Base-by-base conservation (phyloP, 2,329 filamentous ascomycete species). In the Calonectria pauciramosa region DNA sequence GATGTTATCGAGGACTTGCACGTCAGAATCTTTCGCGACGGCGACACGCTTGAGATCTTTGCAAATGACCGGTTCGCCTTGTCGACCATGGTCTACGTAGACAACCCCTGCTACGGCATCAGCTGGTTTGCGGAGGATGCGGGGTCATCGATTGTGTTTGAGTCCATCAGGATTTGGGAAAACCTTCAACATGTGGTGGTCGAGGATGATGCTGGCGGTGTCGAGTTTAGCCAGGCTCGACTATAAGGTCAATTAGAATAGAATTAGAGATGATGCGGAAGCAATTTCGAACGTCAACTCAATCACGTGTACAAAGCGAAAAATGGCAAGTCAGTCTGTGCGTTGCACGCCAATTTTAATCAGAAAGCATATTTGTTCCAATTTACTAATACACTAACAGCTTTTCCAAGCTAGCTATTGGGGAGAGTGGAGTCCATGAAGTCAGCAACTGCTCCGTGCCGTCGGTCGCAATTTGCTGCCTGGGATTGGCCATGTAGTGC, bases 21-120 rank as follows among this genome's bases (percentile, higher is more conserved):
- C 5, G 3, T 82, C 16, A 71, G 76, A 10, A 78, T 82, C 0
- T 82, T 82, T 18, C 78, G 70, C 5, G 81, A 82, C 2, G 77
- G 78, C 0, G 79, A 81, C n/a, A 68, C 80, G 9, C 64, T 82
- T 0, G 81, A 82, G 20, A 64, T 82, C 0, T 82, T 82, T 49
- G 81, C 74, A 1, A 82, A 82, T 8, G 80, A 82, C 16, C 71
- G 81, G 0, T 82, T 82, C 11, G 79, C 81, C 20, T 63, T 82
- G 16, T 81, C 81, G 0, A 81, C 81, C 2, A 80, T 78, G 71
- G 76, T 80, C 1, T 82, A 82, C 10, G 72, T 78, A 0, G 79
- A 80, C 23, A 36, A 68, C 2, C 70, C 73, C 0, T 81, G 78
- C 23, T 70, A 63, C 0, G 77, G 80, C 0, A 72, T 84, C 5